Base-by-base conservation (phyloP, 805 yeast genomes). In the Metschnikowia vanudenii region DNA sequence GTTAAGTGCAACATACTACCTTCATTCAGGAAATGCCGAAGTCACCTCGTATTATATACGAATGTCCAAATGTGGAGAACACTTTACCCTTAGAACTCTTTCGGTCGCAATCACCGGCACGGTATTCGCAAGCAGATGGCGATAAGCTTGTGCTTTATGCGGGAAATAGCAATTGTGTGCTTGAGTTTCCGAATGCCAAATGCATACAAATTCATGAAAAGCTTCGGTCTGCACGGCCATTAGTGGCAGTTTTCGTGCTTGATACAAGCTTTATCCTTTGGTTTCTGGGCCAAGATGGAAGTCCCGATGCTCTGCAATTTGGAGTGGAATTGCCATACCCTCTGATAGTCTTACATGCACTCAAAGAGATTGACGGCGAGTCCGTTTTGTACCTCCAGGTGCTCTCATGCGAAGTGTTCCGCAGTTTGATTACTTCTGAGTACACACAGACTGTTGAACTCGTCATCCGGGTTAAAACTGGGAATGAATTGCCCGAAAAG, bases 91-190 rank as follows among this genome's bases (percentile, higher is more conserved):
- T 60, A 10, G 43, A 58, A 13, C 54, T 57, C 19, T 73, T 64
- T 51, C 69, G 62, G 43, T 57, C 68, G 11, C 67, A 69, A 22
- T 66, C 69, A 2, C 77, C 78, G 1, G 76, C 67, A 30, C 52
- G 59, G 37, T 73, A 63, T 52, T 64, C 72, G 13, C 51, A 63
- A 20, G 69, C 53, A 17, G 63, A 58, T 44, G 63, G 70, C 41
- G 76, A 72, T 51, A 68, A 71, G 55, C 60, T 64, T 47, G 70
- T 74, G 33, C 53, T 74, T n/a, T 64, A 68, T 47, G 73, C 68
- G 8, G 76, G 75, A 4, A 73, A 72, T 3, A 37, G 37, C 26
- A 34, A 43, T 13, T 53, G 47, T 48, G 20, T 13, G 19, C 46
- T 54, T 28, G 37, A 38, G 14, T 26, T 67, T 16, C 34, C 50